phyloP scores from a whole-genome alignment of 2,329 filamentous ascomycete species.

The Didymellaceae sp. region DNA sequence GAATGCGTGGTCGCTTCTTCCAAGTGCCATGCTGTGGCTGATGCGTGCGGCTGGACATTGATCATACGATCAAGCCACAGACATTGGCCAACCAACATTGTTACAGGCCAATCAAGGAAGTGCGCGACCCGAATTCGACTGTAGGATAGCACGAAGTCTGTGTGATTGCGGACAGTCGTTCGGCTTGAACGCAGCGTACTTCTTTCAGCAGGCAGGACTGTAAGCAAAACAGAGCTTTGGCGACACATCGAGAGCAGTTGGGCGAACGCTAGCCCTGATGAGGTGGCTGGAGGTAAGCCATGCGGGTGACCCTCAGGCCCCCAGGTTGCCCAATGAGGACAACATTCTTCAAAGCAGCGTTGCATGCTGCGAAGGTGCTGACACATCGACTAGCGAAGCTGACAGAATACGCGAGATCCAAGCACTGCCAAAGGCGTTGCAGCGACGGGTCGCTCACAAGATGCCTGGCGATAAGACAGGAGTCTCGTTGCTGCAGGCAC shows the following conservation, averaged over 20 bases:
- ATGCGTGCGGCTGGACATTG: too few species aligned
- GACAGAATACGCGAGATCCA: constrained; percentile 29
- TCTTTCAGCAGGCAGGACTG: too few species aligned
- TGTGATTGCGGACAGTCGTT: too few species aligned
- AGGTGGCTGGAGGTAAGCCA: constrained; percentile 27
- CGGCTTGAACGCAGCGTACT: too few species aligned
- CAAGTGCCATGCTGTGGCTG: too few species aligned
- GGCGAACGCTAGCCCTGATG: background rate
- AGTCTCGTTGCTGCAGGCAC: constrained; percentile 11
- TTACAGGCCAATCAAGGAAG: too few species aligned
- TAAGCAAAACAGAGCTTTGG: too few species aligned
- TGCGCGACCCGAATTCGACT: too few species aligned
- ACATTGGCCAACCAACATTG: too few species aligned
- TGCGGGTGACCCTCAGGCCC: constrained; percentile 13
- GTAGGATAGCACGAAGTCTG: background rate
- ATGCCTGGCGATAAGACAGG: constrained; percentile 10
- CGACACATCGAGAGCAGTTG: constrained; percentile 2
- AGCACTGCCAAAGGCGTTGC: constrained; percentile 7
- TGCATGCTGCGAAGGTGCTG: constrained; percentile 21
- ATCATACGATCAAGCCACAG: too few species aligned
- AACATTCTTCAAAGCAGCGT: constrained; percentile 15
- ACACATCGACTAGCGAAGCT: constrained; percentile 28
- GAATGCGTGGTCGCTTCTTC: too few species aligned
- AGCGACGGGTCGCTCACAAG: background rate
- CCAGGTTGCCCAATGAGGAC: constrained; percentile 19